A percentile compares a stretch with the other conserved stretches of the same genome.
Conservation (phyloP, 2,329 filamentous ascomycete species). For the Aspergillus puulaauensis region DNA sequence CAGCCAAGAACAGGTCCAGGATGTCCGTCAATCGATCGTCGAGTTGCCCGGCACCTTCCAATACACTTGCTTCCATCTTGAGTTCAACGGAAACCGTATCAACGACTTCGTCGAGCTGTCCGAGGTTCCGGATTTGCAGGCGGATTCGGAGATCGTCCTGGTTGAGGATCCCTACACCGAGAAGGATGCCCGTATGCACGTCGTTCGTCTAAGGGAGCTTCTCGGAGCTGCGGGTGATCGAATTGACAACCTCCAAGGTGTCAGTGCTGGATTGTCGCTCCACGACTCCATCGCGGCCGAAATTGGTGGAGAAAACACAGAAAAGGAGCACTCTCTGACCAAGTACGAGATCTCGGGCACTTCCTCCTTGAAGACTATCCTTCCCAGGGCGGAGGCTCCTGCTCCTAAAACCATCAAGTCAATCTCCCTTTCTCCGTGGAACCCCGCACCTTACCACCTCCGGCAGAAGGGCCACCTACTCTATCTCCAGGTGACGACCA, state of each 20-base stretch:
- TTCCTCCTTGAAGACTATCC: conserved; percentile 67
- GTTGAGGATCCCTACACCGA: conserved; percentile 97
- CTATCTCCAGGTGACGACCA: conserved; percentile 84
- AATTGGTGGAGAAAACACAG: conserved; percentile 43
- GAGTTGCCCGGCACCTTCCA: conserved; percentile 90
- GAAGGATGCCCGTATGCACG: conserved; percentile 94
- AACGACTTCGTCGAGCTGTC: conserved; percentile 94
- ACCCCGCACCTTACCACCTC: conserved; percentile 88
- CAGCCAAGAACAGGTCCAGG: conserved; percentile 92
- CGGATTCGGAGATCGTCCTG: conserved; percentile 75
- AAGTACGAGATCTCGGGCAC: conserved; percentile 76
- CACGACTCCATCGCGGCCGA: conserved; percentile 70
- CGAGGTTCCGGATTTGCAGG: conserved; percentile 76
- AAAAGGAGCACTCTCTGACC: conserved; percentile 57
- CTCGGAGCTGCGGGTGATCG: conserved; percentile 89
- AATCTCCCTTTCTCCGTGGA: conserved; percentile 88
- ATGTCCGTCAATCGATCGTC: conserved; percentile 94
- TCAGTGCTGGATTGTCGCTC: conserved; percentile 79
- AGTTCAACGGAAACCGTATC: conserved; percentile 82
- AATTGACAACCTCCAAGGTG: conserved; percentile 81
- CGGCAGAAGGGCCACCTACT: conserved; percentile 89
- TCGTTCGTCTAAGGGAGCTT: conserved; percentile 86
- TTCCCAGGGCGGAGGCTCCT: conserved; percentile 65
- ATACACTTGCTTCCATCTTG: conserved; percentile 98
- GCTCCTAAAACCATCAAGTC: conserved; percentile 89